Evolutionary conservation across 768 basidiomycete species (phyloP).

Genomic region (Pulveroboletus sp.): DNA sequence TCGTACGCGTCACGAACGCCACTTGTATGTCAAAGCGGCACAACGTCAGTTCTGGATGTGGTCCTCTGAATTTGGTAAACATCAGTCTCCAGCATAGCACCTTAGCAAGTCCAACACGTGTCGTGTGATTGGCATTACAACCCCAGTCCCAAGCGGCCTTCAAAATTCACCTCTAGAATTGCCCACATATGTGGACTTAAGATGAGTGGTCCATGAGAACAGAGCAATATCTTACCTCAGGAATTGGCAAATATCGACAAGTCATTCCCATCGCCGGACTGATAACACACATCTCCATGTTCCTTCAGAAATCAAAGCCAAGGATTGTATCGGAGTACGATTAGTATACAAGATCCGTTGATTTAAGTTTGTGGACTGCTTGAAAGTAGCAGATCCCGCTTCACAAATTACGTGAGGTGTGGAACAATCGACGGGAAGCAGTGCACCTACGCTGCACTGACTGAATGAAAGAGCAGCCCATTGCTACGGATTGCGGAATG

Average conservation of each 20-base stretch:
- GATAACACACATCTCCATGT: too few relatives aligned
- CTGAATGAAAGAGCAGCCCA: neutral
- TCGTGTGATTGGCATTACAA: neutral
- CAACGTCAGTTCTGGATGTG: neutral
- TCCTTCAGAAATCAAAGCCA: neutral
- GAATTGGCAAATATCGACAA: neutral
- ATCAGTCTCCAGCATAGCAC: neutral
- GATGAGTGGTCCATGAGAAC: neutral
- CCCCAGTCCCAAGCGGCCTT: neutral
- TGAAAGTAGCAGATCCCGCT: neutral
- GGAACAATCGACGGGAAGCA: neutral
- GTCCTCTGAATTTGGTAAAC: neutral
- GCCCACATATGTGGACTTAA: neutral
- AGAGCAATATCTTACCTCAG: neutral
- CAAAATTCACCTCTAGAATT: neutral
- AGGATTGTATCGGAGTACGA: neutral
- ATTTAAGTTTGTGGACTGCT: neutral
- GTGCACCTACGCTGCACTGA: neutral
- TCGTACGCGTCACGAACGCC: neutral
- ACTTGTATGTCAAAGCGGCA: neutral
- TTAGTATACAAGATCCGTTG: neutral
- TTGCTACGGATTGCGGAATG: too few relatives aligned
- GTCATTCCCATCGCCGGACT: neutral
- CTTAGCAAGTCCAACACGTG: neutral
- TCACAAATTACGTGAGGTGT: neutral